Base-by-base conservation (phyloP, 345 rosid species). In the Heritiera fomes region DNA sequence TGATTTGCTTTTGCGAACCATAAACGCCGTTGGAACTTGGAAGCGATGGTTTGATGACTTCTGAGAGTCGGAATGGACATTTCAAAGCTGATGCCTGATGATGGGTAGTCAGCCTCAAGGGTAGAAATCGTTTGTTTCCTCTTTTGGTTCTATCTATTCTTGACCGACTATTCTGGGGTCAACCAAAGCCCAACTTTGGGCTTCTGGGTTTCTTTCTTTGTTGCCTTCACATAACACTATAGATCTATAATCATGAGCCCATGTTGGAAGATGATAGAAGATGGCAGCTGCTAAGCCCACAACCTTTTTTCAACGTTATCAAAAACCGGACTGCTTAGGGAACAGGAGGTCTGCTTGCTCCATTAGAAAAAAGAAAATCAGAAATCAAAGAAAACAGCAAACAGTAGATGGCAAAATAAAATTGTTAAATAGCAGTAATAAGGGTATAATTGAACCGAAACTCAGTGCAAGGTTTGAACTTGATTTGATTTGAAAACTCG, bases 11-110 rank as follows among this genome's bases (percentile, higher is more conserved):
- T 34, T 63, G 45, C 45, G 2, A 38, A 68, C 15, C 6, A 8
- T 18, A 43, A 10, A 8, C 15, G 8, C 11, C 71, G 75, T 17
- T 28, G 0, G 49, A 1, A 10, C 71, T 17, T 28, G 0, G 49
- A 1, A 10, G 28, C 34, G 8, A 7, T 41, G 0, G 9, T 56
- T 49, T 45, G 52, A 62, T 74, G 68, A 50, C 82, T 66, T 73
- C 58, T 65, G 68, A 55, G 56, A 30, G 28, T 18, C 15, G 40
- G 61, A 66, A 66, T 13, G 40, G 82, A 13, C 75, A 74, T 80
- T 45, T 75, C 34, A 13, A 5, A 65, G 40, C 28, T 18, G 10
- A 62, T 7, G 12, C n/a, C 41, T 12, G 5, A 7, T 52, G 56
- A 47, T 7, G 18, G n/a, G 38, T 61, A 34, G 38, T 38, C 52